Conservation (phyloP, 1,284 basidiomycete species). For the Sporisorium sorghi region DNA sequence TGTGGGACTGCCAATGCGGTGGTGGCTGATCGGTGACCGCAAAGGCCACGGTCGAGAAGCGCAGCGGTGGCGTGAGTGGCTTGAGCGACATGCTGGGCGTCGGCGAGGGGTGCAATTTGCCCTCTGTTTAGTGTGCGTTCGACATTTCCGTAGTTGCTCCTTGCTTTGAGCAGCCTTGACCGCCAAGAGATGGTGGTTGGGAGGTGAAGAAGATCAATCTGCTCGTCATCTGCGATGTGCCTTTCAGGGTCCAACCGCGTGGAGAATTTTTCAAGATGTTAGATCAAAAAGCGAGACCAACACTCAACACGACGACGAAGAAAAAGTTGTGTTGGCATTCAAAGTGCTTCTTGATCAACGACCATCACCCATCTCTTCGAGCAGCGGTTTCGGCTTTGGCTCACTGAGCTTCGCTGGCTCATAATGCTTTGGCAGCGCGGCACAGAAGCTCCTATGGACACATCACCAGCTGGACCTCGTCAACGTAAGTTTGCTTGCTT, state of each 20-base stretch:
- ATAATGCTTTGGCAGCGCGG: slow-evolving; percentile 53
- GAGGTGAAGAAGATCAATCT: background rate
- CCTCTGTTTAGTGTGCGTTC: slow-evolving; percentile 4
- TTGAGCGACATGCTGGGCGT: slow-evolving; percentile 44
- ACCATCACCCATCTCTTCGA: too few relatives aligned
- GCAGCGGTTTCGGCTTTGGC: too few relatives aligned
- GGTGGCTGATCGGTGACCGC: slow-evolving; percentile 17
- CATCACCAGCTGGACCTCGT: slow-evolving; percentile 48
- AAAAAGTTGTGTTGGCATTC: slow-evolving; percentile 10
- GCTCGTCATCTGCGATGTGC: slow-evolving; percentile 1
- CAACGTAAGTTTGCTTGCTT: slow-evolving; percentile 32
- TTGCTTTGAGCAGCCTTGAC: too few relatives aligned
- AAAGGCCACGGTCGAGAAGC: slow-evolving; percentile 60
- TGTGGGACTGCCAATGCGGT: slow-evolving; percentile 1
- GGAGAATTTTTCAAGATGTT: slow-evolving; percentile 25
- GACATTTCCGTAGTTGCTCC: slow-evolving; percentile 5
- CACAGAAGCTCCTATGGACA: slow-evolving; percentile 62
- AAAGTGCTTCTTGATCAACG: slow-evolving; percentile 2
- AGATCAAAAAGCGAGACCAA: slow-evolving; percentile 33
- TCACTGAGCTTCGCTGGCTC: slow-evolving; percentile 8
- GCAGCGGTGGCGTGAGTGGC: slow-evolving; percentile 60
- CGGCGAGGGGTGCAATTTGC: background rate
- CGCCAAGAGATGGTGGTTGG: too few relatives aligned
- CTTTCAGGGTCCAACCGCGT: slow-evolving; percentile 21
- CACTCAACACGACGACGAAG: slow-evolving; percentile 32